A percentile compares a stretch with the other conserved stretches of the same genome.
These are phyloP conservation scores for Neoboletus subvelutipes DNA, from an alignment of 768 basidiomycete genomes.

Conservation along the genomic window DNA sequence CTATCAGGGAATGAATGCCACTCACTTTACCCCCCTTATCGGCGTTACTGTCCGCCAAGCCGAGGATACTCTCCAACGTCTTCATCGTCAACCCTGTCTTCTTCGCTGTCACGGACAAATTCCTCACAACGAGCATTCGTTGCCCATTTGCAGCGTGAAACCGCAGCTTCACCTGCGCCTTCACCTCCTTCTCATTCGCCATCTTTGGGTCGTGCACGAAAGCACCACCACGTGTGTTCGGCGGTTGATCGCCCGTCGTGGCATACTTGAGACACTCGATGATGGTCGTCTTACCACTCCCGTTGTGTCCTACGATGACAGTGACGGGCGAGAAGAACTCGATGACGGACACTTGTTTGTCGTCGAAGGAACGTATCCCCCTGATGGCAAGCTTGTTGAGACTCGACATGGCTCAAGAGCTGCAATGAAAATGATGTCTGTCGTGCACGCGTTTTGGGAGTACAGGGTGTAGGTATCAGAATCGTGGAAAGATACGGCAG, in stretches of 20 bases:
- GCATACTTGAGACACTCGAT: constrained; percentile 99
- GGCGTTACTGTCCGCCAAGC: constrained; percentile 61
- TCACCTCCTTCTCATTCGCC: constrained; percentile 98
- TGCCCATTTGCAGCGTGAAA: constrained; percentile 89
- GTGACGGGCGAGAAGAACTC: constrained; percentile 98
- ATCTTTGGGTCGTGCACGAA: constrained; percentile 99
- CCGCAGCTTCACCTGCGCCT: constrained; percentile 94
- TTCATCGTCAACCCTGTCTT: constrained; percentile 96
- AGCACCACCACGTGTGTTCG: constrained; percentile 97
- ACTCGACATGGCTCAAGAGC: constrained; percentile 51
- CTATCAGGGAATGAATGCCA: not conserved
- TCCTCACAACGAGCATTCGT: constrained; percentile 87
- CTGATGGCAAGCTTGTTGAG: constrained; percentile 93
- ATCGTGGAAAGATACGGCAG: not conserved
- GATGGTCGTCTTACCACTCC: constrained; percentile 97
- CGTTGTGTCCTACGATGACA: constrained; percentile 98
- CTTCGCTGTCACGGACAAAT: constrained; percentile 90
- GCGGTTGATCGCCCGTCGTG: constrained; percentile 96
- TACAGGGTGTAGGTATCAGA: not conserved
- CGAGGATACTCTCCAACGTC: constrained; percentile 90
- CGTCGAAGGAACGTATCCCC: constrained; percentile 94
- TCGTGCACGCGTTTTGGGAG: not conserved
- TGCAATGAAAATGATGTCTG: no score
- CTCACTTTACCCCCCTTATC: constrained; percentile 76
- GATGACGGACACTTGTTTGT: constrained; percentile 89